Base-by-base conservation (phyloP, 805 yeast genomes). In the Spathaspora sp. region DNA sequence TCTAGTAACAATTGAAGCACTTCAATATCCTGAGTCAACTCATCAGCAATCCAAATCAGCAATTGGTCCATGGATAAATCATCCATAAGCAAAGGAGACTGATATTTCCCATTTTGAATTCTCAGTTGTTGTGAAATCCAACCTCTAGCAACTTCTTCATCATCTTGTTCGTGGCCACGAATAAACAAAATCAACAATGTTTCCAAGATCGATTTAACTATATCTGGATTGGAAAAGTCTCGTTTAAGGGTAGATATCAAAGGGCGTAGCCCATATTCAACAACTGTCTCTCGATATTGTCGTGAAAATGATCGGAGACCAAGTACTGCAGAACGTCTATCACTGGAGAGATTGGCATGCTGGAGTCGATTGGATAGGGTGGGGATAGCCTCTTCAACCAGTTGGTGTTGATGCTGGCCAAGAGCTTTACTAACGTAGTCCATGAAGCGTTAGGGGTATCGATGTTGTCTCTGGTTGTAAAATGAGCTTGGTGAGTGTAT, bases 1-100 rank as follows among this genome's bases (percentile, higher is more conserved):
- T 68, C 66, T 42, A 74, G 55, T 38, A 75, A 54, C 39, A 64
- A 56, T 17, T 55, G 52, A 40, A 74, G 53, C 17, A 65, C 56
- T 26, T 61, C 67, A 16, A 60, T 67, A 47, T 66, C 68, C 53
- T 88, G 92, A 1, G 92, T 87, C 59, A 94, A 73, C 61, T 90
- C 97, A 68, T 94, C 99, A 0, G 98, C 90, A 31, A 94, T 88
- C 96, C 97, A 92, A 51, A 92, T 70, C 0, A 97, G 88, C 57
- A 94, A 88, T 61, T 90, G 96, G 64, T 92, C 98, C 11, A 83
- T 80, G 4, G 73, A 68, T 2, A 77, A 78, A 43, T 80, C 79
- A 47, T 78, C 82, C 66, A 80, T 69, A 26, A 83, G 70, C 17
- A 84, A 69, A 2, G 94, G 94, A 2, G 91, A 83, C 0, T 92